A percentile compares a stretch with the other conserved stretches of the same genome.
Evolutionary conservation across 208 protist genomes (phyloP).

Genomic region (Acanthamoeba castellanii): DNA sequence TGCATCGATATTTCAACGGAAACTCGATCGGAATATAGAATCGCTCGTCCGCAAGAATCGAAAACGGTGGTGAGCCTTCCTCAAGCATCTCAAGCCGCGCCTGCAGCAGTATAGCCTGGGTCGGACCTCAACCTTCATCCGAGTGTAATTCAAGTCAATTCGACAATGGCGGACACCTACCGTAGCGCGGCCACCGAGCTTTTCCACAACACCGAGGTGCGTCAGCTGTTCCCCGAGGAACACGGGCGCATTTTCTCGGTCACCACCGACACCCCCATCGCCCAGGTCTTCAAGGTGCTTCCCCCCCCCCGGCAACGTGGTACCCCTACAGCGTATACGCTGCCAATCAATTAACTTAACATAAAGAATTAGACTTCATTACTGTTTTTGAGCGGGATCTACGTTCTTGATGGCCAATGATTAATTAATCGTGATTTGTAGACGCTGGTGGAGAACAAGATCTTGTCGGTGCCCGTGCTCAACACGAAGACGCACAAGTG

Average conservation of each 20-base stretch:
- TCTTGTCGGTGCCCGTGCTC: slow-evolving; percentile 75
- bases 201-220: slow-evolving; percentile 22
- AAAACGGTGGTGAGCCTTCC: no score
- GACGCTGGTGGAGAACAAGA: slow-evolving; percentile 76
- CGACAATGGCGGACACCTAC: not conserved
- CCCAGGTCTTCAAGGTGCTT: slow-evolving; percentile 44
- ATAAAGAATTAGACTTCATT: no score
- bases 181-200: not conserved
- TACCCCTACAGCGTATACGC: no score
- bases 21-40: no score
- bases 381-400: no score
- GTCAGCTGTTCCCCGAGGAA: slow-evolving; percentile 46
- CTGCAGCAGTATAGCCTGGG: no score
- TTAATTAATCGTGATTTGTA: not conserved
- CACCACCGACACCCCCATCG: slow-evolving; percentile 24
- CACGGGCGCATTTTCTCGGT: slow-evolving; percentile 37
- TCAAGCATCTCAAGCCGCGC: no score
- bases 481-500: slow-evolving; percentile 62
- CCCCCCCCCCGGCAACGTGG: no score
- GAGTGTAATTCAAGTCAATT: not conserved
- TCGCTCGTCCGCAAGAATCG: no score
- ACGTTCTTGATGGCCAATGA: no score
- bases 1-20: no score
- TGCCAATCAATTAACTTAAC: not conserved
- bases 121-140: no score